A percentile compares a stretch with the other conserved stretches of the same genome.
These are phyloP conservation scores for Immersiella caudata DNA, from an alignment of 495 filamentous ascomycete genomes.

Conservation along the genomic window DNA sequence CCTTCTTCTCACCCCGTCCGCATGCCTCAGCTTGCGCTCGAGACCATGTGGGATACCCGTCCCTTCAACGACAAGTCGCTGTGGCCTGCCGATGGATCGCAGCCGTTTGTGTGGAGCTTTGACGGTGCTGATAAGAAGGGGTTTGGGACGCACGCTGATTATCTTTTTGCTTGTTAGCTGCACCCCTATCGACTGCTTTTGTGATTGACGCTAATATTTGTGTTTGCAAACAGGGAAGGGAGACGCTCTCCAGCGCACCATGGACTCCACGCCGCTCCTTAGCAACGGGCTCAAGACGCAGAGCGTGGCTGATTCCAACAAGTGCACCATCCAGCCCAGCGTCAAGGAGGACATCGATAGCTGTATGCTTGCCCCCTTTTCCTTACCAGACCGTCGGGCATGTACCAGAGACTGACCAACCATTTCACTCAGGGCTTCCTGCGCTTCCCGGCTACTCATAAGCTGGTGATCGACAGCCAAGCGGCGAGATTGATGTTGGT, in stretches of 20 bases:
- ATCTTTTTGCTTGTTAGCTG: conserved; percentile 30
- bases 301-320: conserved; percentile 43
- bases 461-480: neutral
- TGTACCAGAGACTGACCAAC: neutral
- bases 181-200: too few relatives aligned
- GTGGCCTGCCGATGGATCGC: conserved; percentile 49
- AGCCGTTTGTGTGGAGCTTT: conserved; percentile 47
- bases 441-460: neutral
- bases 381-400: neutral
- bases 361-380: conserved; percentile 27
- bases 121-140: conserved; percentile 27
- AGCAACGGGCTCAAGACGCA: conserved; percentile 34
- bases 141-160: conserved; percentile 47
- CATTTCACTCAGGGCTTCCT: neutral
- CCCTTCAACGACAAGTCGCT: conserved; percentile 41
- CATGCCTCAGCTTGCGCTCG: conserved; percentile 44
- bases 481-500: neutral
- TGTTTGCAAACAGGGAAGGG: conserved; percentile 39
- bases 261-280: conserved; percentile 45
- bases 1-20: conserved; percentile 39
- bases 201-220: too few relatives aligned
- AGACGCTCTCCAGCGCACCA: conserved; percentile 41
- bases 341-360: conserved; percentile 46
- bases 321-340: conserved; percentile 36
- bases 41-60: conserved; percentile 47